These are phyloP conservation scores for Ophidiomyces ophidiicola DNA, from an alignment of 2,329 filamentous ascomycete genomes.

Conservation along the genomic window DNA sequence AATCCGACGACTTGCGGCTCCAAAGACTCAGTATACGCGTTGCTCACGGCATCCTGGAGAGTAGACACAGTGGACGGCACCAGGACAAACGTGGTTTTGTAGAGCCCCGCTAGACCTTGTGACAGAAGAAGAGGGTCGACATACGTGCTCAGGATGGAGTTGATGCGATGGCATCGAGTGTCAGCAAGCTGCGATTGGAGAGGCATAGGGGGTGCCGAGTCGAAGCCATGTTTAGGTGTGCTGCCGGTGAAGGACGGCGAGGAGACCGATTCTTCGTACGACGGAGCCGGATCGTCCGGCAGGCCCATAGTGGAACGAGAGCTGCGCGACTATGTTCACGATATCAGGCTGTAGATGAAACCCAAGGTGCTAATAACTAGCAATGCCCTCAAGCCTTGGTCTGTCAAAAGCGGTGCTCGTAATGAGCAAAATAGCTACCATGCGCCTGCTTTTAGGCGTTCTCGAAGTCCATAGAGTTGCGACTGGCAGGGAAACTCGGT, in stretches of 20 bases:
- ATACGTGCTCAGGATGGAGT: conserved; percentile 27
- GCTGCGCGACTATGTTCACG: too few species aligned
- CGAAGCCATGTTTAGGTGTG: conserved; percentile 23
- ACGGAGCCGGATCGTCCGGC: conserved; percentile 23
- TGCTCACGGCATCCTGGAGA: conserved; percentile 17
- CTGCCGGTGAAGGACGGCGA: conserved; percentile 9
- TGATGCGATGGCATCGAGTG: conserved; percentile 31
- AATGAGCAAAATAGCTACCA: too few species aligned
- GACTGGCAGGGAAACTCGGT: too few species aligned
- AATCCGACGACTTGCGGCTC: conserved; percentile 31
- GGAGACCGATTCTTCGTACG: conserved; percentile 24
- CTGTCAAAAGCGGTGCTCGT: too few species aligned
- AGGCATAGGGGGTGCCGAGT: conserved; percentile 11
- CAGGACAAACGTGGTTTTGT: conserved; percentile 34
- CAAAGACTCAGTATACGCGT: conserved; percentile 15
- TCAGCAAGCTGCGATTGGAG: conserved; percentile 24
- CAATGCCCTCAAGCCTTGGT: too few species aligned
- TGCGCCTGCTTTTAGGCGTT: too few species aligned
- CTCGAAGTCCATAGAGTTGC: too few species aligned
- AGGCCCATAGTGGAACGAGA: too few species aligned
- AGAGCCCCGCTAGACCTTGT: conserved; percentile 32
- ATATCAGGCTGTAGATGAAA: too few species aligned
- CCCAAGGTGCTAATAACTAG: too few species aligned
- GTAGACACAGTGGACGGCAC: conserved; percentile 33
- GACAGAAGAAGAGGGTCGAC: conserved; percentile 33